Conservation (phyloP, 2,329 filamentous ascomycete species). For the Aspergillus ochraceus region DNA sequence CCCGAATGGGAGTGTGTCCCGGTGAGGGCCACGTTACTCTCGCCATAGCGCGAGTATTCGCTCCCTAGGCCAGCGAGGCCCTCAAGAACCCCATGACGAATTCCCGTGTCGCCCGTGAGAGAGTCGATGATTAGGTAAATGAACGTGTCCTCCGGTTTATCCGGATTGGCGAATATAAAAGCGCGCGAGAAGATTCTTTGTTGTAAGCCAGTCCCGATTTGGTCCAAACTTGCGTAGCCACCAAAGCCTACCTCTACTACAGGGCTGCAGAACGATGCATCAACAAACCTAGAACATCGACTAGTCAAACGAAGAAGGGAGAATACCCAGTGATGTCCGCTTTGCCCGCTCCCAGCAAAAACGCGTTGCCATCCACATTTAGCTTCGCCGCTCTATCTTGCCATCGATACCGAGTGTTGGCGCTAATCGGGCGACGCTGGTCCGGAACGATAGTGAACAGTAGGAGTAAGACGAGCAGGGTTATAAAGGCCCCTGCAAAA, state of each 20-base stretch:
- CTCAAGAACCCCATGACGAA: conserved; percentile 82
- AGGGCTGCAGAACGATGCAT: conserved; percentile 51
- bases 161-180: conserved; percentile 76
- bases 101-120: conserved; percentile 82
- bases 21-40: conserved; percentile 82
- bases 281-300: neutral
- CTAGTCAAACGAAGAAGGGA: neutral
- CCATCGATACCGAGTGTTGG: conserved; percentile 22
- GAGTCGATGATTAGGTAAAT: conserved; percentile 87
- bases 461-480: conserved; percentile 33
- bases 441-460: conserved; percentile 26
- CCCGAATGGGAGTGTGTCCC: conserved; percentile 93
- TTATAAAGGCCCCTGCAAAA: conserved; percentile 26
- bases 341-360: conserved; percentile 68
- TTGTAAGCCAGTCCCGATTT: conserved; percentile 78
- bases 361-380: conserved; percentile 44
- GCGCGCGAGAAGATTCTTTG: conserved; percentile 86
- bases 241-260: conserved; percentile 90
- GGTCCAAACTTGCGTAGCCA: conserved; percentile 84
- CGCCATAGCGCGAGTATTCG: conserved; percentile 72
- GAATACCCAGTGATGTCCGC: conserved; percentile 69
- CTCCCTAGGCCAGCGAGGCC: conserved; percentile 67
- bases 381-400: conserved; percentile 21
- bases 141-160: conserved; percentile 68
- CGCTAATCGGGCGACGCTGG: conserved; percentile 14